phyloP scores from a whole-genome alignment of 768 basidiomycete species.

The Pisolithus albus region DNA sequence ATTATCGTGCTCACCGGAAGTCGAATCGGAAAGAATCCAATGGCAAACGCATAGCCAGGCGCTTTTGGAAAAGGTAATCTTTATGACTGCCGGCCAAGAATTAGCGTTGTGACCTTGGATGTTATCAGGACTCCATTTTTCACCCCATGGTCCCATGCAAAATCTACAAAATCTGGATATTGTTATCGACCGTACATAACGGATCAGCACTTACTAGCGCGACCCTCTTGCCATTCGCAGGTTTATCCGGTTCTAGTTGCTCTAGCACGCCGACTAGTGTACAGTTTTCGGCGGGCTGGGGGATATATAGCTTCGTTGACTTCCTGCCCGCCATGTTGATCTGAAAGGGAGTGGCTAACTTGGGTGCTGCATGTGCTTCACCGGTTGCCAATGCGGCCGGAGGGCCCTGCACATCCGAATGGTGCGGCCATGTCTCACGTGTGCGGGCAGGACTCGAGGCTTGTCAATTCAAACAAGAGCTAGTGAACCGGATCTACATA shows the following conservation, averaged over 20 bases:
- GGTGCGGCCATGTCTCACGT: too few relatives aligned
- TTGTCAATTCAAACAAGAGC: too few relatives aligned
- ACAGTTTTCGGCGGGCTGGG: constrained; percentile 41
- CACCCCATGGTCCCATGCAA: constrained; percentile 78
- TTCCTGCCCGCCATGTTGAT: constrained; percentile 13
- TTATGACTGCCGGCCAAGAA: constrained; percentile 53
- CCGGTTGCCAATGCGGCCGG: not conserved
- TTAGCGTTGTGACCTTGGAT: not conserved
- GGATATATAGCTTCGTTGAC: constrained; percentile 48
- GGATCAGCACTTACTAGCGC: constrained; percentile 47
- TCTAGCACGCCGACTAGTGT: constrained; percentile 56
- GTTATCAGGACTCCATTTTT: constrained; percentile 15
- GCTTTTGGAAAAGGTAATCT: constrained; percentile 77
- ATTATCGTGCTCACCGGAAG: constrained; percentile 52
- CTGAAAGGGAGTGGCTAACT: not conserved
- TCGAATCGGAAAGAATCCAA: constrained; percentile 83
- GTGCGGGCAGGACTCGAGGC: too few relatives aligned
- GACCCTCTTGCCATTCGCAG: constrained; percentile 53
- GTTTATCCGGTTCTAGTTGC: constrained; percentile 43
- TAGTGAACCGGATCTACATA: not conserved
- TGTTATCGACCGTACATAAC: constrained; percentile 2
- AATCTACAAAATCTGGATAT: constrained; percentile 42
- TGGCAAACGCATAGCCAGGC: constrained; percentile 55
- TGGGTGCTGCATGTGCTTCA: not conserved
- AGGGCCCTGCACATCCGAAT: too few relatives aligned